These are phyloP conservation scores for Colletotrichum scovillei DNA, from an alignment of 2,329 filamentous ascomycete species.

Conservation along the genomic window DNA sequence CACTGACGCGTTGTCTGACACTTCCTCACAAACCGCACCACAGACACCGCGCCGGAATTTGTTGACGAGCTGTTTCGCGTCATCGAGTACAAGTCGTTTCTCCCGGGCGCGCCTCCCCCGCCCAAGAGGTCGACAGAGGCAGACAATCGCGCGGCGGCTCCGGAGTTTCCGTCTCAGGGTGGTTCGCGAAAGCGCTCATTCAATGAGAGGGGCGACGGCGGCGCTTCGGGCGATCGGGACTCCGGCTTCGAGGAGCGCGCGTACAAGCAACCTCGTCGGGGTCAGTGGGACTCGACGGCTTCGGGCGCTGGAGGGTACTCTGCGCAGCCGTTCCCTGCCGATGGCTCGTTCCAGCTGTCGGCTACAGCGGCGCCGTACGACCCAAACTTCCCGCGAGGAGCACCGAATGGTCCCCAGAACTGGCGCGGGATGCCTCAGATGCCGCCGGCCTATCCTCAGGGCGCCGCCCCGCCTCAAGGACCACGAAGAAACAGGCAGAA, in stretches of 20 bases:
- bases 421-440: constrained; percentile 16
- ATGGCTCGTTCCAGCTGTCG: constrained; percentile 32
- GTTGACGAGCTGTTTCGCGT: constrained; percentile 76
- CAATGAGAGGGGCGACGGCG: constrained; percentile 42
- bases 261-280: constrained; percentile 71
- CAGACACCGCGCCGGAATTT: constrained; percentile 29
- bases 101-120: constrained; percentile 63
- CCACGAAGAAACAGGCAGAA: constrained; percentile 55
- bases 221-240: constrained; percentile 41
- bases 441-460: neutral
- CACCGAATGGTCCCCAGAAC: constrained; percentile 17
- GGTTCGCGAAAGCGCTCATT: constrained; percentile 50
- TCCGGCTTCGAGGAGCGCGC: constrained; percentile 51
- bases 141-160: constrained; percentile 23
- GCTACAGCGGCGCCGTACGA: constrained; percentile 62
- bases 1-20: neutral
- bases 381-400: constrained; percentile 50
- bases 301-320: constrained; percentile 27
- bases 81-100: constrained; percentile 71
- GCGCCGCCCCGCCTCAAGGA: neutral
- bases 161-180: constrained; percentile 35
- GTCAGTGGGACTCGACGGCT: constrained; percentile 48
- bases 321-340: neutral
- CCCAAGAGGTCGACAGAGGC: constrained; percentile 41
- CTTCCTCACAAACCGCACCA: neutral